Conservation (phyloP, 306 rosid species). For the Cucurbita argyrosperma region DNA sequence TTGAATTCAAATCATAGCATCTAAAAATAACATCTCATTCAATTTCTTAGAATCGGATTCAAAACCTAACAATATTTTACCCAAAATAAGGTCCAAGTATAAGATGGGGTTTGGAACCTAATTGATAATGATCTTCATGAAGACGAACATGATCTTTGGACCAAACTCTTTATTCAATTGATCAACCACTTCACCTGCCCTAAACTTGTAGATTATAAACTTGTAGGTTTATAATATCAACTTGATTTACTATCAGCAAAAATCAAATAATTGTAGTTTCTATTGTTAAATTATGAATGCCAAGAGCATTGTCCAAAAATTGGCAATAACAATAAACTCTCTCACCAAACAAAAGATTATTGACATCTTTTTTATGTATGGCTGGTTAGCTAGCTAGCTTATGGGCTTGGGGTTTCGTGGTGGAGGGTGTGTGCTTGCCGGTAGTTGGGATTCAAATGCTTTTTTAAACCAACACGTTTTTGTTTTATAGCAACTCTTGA, state of each 20-base stretch:
- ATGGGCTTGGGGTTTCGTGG: neutral
- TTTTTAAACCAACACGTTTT: no score
- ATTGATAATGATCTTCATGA: slow-evolving; percentile 16
- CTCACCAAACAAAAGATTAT: neutral
- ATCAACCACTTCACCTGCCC: slow-evolving; percentile 10
- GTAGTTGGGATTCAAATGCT: neutral
- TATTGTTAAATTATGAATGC: no score
- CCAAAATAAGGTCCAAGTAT: neutral
- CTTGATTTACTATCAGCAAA: no score
- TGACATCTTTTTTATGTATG: neutral
- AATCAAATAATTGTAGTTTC: no score
- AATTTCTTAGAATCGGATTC: neutral
- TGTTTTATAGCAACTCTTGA: no score
- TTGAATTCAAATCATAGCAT: neutral
- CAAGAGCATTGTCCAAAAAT: neutral
- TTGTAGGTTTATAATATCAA: no score
- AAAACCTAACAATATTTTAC: neutral
- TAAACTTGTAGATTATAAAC: slow-evolving; percentile 18
- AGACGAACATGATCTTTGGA: slow-evolving; percentile 24
- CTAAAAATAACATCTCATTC: no score
- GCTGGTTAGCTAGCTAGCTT: neutral
- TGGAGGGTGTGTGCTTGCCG: neutral
- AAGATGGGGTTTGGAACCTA: neutral
- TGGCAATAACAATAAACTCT: neutral
- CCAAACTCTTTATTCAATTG: slow-evolving; percentile 28